A percentile compares a stretch with the other conserved stretches of the same genome.
phyloP scores from a whole-genome alignment of 1,139 yeast genomes.

The Arxiozyma bovina region DNA sequence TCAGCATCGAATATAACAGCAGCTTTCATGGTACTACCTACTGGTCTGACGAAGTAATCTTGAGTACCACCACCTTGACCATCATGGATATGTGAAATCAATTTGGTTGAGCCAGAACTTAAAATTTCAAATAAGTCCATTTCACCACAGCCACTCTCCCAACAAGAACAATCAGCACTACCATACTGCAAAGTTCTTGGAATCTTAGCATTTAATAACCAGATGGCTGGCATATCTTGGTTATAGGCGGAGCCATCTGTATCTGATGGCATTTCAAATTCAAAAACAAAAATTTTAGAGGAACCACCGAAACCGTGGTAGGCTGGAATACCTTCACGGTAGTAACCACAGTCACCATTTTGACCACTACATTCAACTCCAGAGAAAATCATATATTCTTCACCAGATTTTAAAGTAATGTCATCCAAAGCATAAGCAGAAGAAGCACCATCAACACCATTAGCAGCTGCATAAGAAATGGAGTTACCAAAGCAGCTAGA shows the following conservation, averaged over 20 bases:
- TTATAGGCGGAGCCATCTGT: constrained; percentile 37
- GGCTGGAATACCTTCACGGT: constrained; percentile 80
- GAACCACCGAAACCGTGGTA: constrained; percentile 81
- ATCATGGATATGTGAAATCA: constrained; percentile 77
- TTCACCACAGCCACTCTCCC: constrained; percentile 97
- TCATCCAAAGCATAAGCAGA: constrained; percentile 54
- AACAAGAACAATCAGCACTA: constrained; percentile 72
- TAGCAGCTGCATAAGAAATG: constrained; percentile 65
- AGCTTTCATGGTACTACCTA: constrained; percentile 68
- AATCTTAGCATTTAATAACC: constrained; percentile 89
- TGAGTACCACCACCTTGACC: constrained; percentile 90
- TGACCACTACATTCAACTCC: constrained; percentile 51
- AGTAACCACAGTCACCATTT: constrained; percentile 65
- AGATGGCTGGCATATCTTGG: constrained; percentile 90
- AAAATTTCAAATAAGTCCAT: constrained; percentile 84
- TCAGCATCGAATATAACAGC: constrained; percentile 71
- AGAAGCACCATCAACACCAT: constrained; percentile 61
- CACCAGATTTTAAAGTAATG: constrained; percentile 58
- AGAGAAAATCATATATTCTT: constrained; percentile 72
- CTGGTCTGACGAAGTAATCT: constrained; percentile 83
- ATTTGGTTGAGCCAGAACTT: constrained; percentile 57
- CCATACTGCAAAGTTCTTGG: constrained; percentile 93
- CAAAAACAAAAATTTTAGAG: constrained; percentile 77
- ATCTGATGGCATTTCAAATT: constrained; percentile 84
- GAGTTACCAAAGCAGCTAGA: constrained; percentile 82